Percentiles rank a stretch among this genome's conserved stretches.
Evolutionary conservation across 2,329 filamentous ascomycete genomes (phyloP).

Genomic region (Shiraia sp.): DNA sequence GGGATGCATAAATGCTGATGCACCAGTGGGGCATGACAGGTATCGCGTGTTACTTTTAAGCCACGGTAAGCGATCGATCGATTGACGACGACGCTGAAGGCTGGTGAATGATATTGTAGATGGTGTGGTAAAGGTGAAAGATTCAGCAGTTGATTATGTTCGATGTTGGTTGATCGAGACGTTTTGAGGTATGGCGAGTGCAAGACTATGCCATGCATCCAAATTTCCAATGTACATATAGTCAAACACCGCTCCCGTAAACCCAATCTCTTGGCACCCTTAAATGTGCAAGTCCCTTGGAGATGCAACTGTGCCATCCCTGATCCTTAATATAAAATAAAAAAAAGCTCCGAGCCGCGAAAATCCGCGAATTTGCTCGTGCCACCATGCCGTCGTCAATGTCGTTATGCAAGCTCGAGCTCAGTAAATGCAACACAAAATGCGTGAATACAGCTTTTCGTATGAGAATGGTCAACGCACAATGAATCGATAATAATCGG

Average conservation of each 20-base stretch:
- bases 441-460: conserved; percentile 17
- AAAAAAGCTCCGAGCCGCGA: background rate
- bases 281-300: conserved; percentile 12
- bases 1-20: no score
- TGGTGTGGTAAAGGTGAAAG: no score
- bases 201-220: background rate
- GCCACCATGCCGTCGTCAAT: conserved; percentile 16
- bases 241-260: background rate
- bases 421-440: conserved; percentile 9
- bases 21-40: no score
- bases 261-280: conserved; percentile 8
- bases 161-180: no score
- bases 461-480: conserved; percentile 4
- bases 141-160: no score
- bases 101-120: no score
- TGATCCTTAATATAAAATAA: background rate
- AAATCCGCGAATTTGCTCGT: background rate
- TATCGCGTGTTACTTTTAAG: no score
- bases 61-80: no score
- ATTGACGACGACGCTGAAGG: no score
- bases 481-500: conserved; percentile 2
- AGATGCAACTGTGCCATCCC: conserved; percentile 16
- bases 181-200: background rate
- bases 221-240: background rate
- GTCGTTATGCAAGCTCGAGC: conserved; percentile 13